Base-by-base conservation (phyloP, 2,329 filamentous ascomycete species). In the Tolypocladium ovalisporum region DNA sequence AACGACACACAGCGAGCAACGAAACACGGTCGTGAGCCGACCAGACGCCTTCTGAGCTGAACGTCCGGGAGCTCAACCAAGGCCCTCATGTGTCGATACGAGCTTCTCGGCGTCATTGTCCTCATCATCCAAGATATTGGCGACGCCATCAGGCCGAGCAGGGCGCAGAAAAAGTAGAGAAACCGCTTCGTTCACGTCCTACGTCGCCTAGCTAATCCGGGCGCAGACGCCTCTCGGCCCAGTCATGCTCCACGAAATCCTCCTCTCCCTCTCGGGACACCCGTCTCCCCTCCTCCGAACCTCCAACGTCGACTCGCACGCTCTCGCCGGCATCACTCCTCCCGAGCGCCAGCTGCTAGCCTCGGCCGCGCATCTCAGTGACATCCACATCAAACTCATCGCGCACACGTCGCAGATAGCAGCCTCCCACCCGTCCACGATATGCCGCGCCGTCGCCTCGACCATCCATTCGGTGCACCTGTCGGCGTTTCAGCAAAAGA, bases 211-310 rank as follows among this genome's bases (percentile, higher is more conserved):
- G 15, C 56, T 53, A 47, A 55, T n/a, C 24, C 22, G 19, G n/a
- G n/a, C 19, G 7, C 49, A 60, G 59, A 34, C 54, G 17, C 27
- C 56, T 57, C 13, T 19, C 55, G 27, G 42, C 57, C 32, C 54
- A 56, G 53, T 64, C 64, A 99, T 99, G 94, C 89, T 99, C 72
- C 94, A 97, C 83, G 94, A 99, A 80, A 90, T 99, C 76, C 85
- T 97, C 73, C 87, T 99, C 73, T 93, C 92, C 72, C 86, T 97
- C 73, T 95, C 92, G 67, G 93, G 94, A 64, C 90, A 97, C 75
- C 88, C 89, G 62, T 97, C 93, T 62, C 88, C 91, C 64, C 83
- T 97, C 69, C 88, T 97, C 76, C 81, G 82, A 70, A 69, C 75
- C 64, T 70, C 76, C 65, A 67, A 73, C 65, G 72, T 77, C 65